Percentiles rank a stretch among this genome's conserved stretches.
Conservation (phyloP, 371 early-diverging fungal species). For the Rhizopus microsporus region DNA sequence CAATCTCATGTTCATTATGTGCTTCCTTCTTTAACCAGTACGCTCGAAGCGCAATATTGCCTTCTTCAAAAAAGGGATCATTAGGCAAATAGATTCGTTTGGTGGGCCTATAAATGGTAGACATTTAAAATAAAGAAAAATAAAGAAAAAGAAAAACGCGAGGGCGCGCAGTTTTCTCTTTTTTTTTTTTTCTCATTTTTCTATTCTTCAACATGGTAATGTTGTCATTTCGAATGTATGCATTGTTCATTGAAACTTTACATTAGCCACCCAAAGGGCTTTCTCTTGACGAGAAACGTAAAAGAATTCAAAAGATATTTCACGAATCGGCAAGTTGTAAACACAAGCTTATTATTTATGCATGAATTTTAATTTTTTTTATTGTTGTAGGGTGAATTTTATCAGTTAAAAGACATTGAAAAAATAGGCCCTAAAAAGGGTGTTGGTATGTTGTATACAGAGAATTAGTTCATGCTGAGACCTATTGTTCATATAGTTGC, state of each 20-base stretch:
- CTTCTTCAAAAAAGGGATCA: slow-evolving; percentile 57
- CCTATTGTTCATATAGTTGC: slow-evolving; percentile 45
- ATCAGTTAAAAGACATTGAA: slow-evolving; percentile 90
- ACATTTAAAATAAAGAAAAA: slow-evolving; percentile 12
- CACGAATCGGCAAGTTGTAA: slow-evolving; percentile 71
- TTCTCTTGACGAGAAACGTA: slow-evolving; percentile 81
- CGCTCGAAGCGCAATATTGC: slow-evolving; percentile 52
- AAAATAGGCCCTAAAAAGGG: slow-evolving; percentile 90
- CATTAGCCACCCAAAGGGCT: slow-evolving; percentile 51
- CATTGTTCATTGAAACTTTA: neutral
- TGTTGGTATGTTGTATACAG: slow-evolving; percentile 58
- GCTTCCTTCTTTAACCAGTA: slow-evolving; percentile 47
- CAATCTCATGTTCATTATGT: slow-evolving; percentile 10
- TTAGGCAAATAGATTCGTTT: slow-evolving; percentile 32
- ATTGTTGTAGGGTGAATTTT: slow-evolving; percentile 60
- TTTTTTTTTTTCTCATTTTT: neutral
- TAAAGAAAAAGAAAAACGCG: neutral
- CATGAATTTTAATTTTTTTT: slow-evolving; percentile 2
- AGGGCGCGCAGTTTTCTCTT: neutral
- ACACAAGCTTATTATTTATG: neutral
- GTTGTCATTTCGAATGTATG: neutral
- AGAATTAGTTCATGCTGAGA: neutral
- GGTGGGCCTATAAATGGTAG: slow-evolving; percentile 37
- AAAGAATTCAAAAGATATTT: slow-evolving; percentile 72
- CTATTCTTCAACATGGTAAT: neutral